Conservation (phyloP, 139 green algal genomes). For the Mesostigma viride region DNA sequence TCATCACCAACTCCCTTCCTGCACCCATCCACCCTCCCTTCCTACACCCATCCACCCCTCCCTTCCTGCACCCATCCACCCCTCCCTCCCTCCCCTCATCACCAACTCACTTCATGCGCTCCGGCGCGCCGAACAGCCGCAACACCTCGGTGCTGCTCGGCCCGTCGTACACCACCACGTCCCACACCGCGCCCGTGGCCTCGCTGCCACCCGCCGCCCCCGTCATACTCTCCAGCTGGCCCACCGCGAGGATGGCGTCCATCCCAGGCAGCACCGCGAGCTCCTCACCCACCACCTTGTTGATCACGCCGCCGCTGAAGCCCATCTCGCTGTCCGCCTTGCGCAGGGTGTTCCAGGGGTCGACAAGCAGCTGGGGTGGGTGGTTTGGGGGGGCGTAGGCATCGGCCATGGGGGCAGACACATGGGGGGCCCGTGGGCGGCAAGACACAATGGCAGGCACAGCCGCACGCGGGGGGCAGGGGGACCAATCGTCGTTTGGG, state of each 20-base stretch:
- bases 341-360: constrained; percentile 13
- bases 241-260: constrained; percentile 14
- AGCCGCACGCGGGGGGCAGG: no score
- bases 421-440: no score
- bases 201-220: constrained; percentile 6
- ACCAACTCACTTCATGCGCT: constrained; percentile 8
- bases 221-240: constrained; percentile 13
- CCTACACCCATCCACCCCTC: no score
- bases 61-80: no score
- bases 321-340: constrained; percentile 15
- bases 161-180: constrained; percentile 26
- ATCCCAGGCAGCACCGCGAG: constrained; percentile 19
- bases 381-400: no score
- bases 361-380: constrained; percentile 25
- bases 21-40: no score
- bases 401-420: no score
- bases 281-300: constrained; percentile 29
- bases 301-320: constrained; percentile 19
- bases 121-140: constrained; percentile 13
- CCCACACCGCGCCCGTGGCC: constrained; percentile 2
- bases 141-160: constrained; percentile 12
- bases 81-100: neutral
- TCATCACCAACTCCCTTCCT: no score
- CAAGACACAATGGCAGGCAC: no score
- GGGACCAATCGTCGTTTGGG: no score